Evolutionary conservation across 106 monocot species (phyloP), one percentile per base, ranked within the genome.

Genomic region (Dendrobium chrysotoxum): DNA sequence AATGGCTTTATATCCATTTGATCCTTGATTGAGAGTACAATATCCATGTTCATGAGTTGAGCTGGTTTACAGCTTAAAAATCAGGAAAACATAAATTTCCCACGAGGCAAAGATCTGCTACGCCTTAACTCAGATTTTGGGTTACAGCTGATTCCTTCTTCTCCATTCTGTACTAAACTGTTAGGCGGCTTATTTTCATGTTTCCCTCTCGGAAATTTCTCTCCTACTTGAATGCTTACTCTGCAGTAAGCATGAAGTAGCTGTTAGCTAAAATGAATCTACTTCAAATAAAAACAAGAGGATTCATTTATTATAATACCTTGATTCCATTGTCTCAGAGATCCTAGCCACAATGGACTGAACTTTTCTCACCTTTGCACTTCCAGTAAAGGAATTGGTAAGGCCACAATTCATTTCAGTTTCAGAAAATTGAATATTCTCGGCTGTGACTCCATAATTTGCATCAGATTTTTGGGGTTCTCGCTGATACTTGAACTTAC

Each of bases 81-180:
- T 70, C 86, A 82, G 53, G 67, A 74, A 38, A 66, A 0, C 4
- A 21, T 61, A 25, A 83, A 45, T 77, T 72, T 86, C 57, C 83
- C 83, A 58, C 83, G 83, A 71, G 86, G 77, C 57, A 83, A 72
- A 64, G 86, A 80, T 77, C 75, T 80, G 30, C 86, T 86, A n/a
- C 80, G 66, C 20, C 80, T 83, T 2, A 44, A 8, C 13, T 80
- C 80, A 21, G 76, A 45, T 15, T 54, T 77, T 23, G 45, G 8
- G 9, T 44, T 13, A n/a, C n/a, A 35, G 35, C 75, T 66, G 41
- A 21, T 61, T 2, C 58, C 57, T 76, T 67, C 80, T 25, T 85
- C 81, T 30, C 18, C 20, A 44, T 73, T 58, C 3, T 61, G 78
- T 61, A 58, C 9, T 15, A 44, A 40, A 70, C 67, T 21, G 54